Evolutionary conservation across 176 grass and related monocot species (phyloP), one percentile per base, ranked within the genome.

Genomic region (Aegilops bicornis): DNA sequence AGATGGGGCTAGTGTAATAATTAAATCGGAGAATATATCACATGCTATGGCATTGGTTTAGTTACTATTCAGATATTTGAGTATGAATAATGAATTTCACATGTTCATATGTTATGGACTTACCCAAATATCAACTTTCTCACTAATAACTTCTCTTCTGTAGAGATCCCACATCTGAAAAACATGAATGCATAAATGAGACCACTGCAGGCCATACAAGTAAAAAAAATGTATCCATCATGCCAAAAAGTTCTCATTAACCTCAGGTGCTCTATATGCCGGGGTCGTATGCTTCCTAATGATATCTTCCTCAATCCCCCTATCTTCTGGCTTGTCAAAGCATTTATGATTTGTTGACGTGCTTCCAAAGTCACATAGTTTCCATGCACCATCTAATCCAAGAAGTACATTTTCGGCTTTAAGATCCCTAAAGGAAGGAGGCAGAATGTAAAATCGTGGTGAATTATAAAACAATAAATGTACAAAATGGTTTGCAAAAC

Each of bases 111-210:
- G 30, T 31, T 86, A 69, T 39, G 37, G 61, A 73, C 85, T 83
- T 87, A 97, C 90, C 95, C 92, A 97, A 79, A 97, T 92, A 56
- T 97, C 95, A 1, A 94, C 95, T 66, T 97, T 97, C 76, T 97
- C 95, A 23, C 90, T 91, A 81, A 97, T 92, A 82, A 97, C 85
- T 83, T 97, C 95, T 87, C 74, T 97, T 87, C 92, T 94, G 72
- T 94, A 97, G 29, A 97, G 88, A 92, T 97, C 95, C 92, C 95
- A 97, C 92, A 97, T 97, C 95, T 97, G 89, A 62, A 90, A 89
- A 88, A 61, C 42, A 74, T 23, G 80, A 66, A 84, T 32, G 4
- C 35, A 88, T 69, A 48, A 17, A 77, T 73, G 78, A 30, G 25
- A 77, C 60, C 10, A 82, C 13, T 78, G 33, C 45, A 75, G n/a